Base-by-base conservation (phyloP, 2,329 filamentous ascomycete genomes). In the Aspergillus hortae region DNA sequence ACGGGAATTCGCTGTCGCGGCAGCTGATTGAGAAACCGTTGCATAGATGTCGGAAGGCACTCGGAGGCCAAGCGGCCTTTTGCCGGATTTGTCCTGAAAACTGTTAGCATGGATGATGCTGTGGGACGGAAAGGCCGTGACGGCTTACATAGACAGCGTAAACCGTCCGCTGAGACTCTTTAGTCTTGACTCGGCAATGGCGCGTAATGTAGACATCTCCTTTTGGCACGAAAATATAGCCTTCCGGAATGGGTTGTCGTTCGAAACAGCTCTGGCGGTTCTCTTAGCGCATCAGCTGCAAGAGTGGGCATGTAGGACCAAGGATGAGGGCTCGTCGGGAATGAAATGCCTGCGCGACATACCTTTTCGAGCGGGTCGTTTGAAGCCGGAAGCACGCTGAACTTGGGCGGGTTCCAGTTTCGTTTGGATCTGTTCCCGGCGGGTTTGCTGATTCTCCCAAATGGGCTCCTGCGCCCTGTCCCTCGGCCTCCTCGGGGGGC, bases 171-270 rank as follows among this genome's bases (percentile, higher is more conserved):
- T 54, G 46, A 5, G 61, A 58, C 35, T 67, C 63, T 49, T 71
- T 72, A 10, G 70, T 74, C 23, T 63, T 63, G 27, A 52, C 59
- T 19, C 72, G 68, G 48, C 73, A 75, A 49, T 74, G 62, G 12
- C 72, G 65, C n/a, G 74, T 76, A 14, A 76, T 58, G 55, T 75
- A 77, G 25, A 70, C 61, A 51, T 76, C 62, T 11, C 74, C 74
- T 57, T 70, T 74, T 25, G 66, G 66, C 5, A 76, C 71, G 50
- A 75, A 74, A 17, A 66, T 53, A 59, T 75, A 76, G 23, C 57
- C 61, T 19, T 59, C 32, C 5, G 65, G 68, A 23, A 68, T 53
- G 1, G 60, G 57, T 9, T 65, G 55, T 23, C 50, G 50, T 43
- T 67, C 58, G 23, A 66, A 56, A 38, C 68, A 66, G 44, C 68